phyloP scores from a whole-genome alignment of 2,329 filamentous ascomycete genomes.

The Epichloe bromicola region DNA sequence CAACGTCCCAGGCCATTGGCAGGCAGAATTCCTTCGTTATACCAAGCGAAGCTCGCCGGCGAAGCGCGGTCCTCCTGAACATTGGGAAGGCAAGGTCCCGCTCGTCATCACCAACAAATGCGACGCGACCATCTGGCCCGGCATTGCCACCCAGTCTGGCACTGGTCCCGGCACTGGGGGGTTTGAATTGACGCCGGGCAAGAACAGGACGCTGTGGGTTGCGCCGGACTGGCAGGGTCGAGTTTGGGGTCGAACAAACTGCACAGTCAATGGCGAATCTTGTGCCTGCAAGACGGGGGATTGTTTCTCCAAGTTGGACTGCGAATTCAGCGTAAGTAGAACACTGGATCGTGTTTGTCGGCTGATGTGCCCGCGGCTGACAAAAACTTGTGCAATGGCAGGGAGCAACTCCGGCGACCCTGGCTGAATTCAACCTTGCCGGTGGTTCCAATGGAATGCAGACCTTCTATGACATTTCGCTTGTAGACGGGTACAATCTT shows the following conservation, averaged over 20 bases:
- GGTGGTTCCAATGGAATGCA: slow-evolving; percentile 47
- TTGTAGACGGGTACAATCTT: slow-evolving; percentile 77
- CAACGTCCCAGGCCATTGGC: slow-evolving; percentile 12
- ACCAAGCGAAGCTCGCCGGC: slow-evolving; percentile 13
- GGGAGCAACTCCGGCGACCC: slow-evolving; percentile 61
- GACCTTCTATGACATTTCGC: slow-evolving; percentile 73
- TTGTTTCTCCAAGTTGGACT: slow-evolving; percentile 58
- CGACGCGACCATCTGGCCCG: slow-evolving; percentile 60
- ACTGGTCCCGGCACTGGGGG: slow-evolving; percentile 53
- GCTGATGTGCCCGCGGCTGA: background rate
- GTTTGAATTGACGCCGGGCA: slow-evolving; percentile 49
- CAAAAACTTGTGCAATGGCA: slow-evolving; percentile 17
- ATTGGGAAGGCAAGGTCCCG: slow-evolving; percentile 33
- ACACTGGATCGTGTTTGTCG: background rate
- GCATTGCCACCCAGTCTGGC: slow-evolving; percentile 59
- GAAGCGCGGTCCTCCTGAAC: slow-evolving; percentile 19
- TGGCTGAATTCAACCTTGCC: slow-evolving; percentile 69
- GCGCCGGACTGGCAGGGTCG: slow-evolving; percentile 67
- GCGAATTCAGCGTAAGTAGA: slow-evolving; percentile 49
- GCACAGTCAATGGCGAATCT: slow-evolving; percentile 56
- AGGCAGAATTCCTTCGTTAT: slow-evolving; percentile 15
- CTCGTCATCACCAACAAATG: slow-evolving; percentile 63
- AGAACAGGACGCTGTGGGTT: slow-evolving; percentile 49
- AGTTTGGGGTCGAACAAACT: slow-evolving; percentile 76
- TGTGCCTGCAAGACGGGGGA: slow-evolving; percentile 60